Conservation (phyloP, 306 rosid species). For the Styphnolobium japonicum region DNA sequence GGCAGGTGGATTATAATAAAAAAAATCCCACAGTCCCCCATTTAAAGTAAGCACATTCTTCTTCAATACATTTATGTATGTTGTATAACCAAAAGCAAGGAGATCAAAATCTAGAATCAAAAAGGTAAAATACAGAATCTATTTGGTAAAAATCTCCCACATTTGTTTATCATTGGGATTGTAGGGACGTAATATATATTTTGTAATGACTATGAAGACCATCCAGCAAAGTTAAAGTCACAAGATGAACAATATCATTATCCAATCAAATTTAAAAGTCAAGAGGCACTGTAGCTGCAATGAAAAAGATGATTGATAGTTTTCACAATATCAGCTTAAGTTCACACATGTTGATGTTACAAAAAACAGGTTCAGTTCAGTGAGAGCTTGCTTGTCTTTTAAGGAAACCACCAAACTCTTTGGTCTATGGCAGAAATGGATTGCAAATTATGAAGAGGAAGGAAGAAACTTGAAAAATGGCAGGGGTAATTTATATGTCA, state of each 20-base stretch:
- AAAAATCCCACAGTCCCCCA: neutral
- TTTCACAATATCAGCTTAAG: too few species aligned
- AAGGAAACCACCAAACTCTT: too few species aligned
- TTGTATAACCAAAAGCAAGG: neutral
- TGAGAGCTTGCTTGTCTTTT: too few species aligned
- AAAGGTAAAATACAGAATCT: neutral
- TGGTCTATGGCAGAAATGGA: too few species aligned
- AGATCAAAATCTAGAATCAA: neutral
- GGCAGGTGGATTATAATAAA: neutral
- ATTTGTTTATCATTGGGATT: neutral
- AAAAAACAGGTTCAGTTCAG: too few species aligned
- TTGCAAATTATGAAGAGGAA: too few species aligned
- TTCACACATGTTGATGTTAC: too few species aligned
- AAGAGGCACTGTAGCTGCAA: too few species aligned
- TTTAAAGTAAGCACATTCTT: neutral
- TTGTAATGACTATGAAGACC: neutral
- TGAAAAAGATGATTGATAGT: too few species aligned
- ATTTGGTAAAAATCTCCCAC: neutral
- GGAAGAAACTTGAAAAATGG: too few species aligned
- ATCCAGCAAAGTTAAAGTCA: neutral
- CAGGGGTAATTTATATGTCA: too few species aligned
- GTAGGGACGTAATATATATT: neutral
- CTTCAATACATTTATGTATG: neutral
- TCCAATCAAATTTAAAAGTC: too few species aligned
- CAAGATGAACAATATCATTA: neutral